Percentiles rank a stretch among this genome's conserved stretches.
These are phyloP conservation scores for Schizochytrium sp. DNA, from an alignment of 108 stramenopile genomes.

Conservation along the genomic window DNA sequence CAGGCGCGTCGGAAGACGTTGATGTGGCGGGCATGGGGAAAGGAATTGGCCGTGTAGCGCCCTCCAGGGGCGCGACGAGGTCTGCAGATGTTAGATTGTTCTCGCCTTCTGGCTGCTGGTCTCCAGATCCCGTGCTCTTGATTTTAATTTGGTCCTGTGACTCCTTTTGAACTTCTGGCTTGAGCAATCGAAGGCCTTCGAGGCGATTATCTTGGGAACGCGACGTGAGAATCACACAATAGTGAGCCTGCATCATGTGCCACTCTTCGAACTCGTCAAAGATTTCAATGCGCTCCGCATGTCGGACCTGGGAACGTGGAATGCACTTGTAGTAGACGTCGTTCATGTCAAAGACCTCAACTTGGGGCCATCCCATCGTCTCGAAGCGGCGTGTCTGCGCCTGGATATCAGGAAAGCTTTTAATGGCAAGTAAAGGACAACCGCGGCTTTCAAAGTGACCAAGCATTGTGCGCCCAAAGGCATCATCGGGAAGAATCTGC, in stretches of 20 bases:
- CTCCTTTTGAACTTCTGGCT: not conserved
- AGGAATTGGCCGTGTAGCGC: no score
- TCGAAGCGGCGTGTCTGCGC: not conserved
- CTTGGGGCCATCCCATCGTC: not conserved
- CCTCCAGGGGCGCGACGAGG: no score
- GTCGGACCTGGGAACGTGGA: not conserved
- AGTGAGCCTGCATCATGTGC: slow-evolving; percentile 18
- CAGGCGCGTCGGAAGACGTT: no score
- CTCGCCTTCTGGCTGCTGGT: no score
- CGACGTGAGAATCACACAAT: not conserved
- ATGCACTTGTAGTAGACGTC: not conserved
- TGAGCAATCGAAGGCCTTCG: not conserved
- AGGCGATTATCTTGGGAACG: not conserved
- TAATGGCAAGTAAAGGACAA: not conserved
- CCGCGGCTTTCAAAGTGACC: not conserved
- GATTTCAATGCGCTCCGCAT: not conserved
- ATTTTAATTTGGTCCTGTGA: no score
- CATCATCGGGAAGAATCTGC: slow-evolving; percentile 15
- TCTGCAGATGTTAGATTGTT: no score
- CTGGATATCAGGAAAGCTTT: not conserved
- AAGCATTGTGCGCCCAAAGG: not conserved
- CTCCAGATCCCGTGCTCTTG: no score
- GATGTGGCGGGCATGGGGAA: no score
- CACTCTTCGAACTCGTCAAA: slow-evolving; percentile 15
- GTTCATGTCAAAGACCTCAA: not conserved